Evolutionary conservation across 2,329 filamentous ascomycete genomes (phyloP).

Genomic region (Microdochium trichocladiopsis): DNA sequence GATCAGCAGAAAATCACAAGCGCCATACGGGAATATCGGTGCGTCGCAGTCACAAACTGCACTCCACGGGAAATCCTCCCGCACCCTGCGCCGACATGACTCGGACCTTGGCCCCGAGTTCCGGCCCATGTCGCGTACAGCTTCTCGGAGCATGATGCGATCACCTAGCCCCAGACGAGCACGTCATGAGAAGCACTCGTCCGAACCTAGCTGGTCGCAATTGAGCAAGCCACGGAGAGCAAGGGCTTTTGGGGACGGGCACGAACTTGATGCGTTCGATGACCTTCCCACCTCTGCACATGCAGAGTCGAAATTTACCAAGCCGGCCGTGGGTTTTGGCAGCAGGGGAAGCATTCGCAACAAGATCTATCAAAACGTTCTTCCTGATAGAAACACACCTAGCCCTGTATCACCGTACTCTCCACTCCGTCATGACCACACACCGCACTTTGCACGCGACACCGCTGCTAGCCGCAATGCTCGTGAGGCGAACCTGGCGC

Average conservation of each 20-base stretch:
- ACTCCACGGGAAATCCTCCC: slow-evolving; percentile 60
- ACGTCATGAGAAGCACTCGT: slow-evolving; percentile 31
- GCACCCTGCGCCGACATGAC: slow-evolving; percentile 72
- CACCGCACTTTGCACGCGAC: slow-evolving; percentile 58
- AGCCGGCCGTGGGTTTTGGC: slow-evolving; percentile 65
- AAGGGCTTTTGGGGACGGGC: slow-evolving; percentile 82
- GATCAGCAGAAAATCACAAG: slow-evolving; percentile 50
- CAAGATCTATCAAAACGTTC: slow-evolving; percentile 47
- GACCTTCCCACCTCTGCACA: slow-evolving; percentile 84
- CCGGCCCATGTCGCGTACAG: slow-evolving; percentile 47
- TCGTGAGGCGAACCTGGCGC: slow-evolving; percentile 53
- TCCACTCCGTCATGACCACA: slow-evolving; percentile 48
- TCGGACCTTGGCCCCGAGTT: slow-evolving; percentile 63
- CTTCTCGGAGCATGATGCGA: slow-evolving; percentile 51
- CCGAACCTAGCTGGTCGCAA: slow-evolving; percentile 52
- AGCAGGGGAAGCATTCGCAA: slow-evolving; percentile 56
- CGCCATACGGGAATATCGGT: slow-evolving; percentile 76
- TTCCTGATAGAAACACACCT: slow-evolving; percentile 45
- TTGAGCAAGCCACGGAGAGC: slow-evolving; percentile 65
- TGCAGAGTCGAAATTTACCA: slow-evolving; percentile 75
- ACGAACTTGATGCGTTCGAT: slow-evolving; percentile 88
- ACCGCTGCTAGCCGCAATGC: slow-evolving; percentile 60
- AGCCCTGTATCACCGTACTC: slow-evolving; percentile 47
- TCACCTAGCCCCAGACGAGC: slow-evolving; percentile 52
- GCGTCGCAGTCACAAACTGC: slow-evolving; percentile 70